A percentile compares a stretch with the other conserved stretches of the same genome.
Conservation (phyloP, 2,329 filamentous ascomycete species). For the Neopestalotiopsis rosae region DNA sequence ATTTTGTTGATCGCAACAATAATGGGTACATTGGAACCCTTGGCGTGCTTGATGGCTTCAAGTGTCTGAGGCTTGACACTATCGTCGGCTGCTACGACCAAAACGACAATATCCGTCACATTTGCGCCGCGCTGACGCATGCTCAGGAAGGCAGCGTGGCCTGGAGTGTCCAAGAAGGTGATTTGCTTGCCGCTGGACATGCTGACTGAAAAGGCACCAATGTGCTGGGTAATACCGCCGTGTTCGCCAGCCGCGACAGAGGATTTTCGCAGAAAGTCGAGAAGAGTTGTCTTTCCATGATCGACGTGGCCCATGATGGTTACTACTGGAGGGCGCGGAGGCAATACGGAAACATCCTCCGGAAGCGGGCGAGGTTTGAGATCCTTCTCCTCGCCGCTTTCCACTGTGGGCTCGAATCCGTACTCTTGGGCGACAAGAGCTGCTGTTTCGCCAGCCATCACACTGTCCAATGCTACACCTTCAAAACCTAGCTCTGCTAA, state of each 20-base stretch:
- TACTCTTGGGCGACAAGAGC: constrained; percentile 91
- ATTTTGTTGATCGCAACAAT: constrained; percentile 99
- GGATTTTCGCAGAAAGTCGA: constrained; percentile 92
- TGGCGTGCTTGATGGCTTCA: constrained; percentile 94
- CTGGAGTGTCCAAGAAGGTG: constrained; percentile 96
- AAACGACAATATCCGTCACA: constrained; percentile 94
- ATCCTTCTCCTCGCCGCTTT: constrained; percentile 70
- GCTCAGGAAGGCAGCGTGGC: constrained; percentile 91
- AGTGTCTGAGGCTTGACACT: constrained; percentile 97
- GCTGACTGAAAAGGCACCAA: constrained; percentile 92
- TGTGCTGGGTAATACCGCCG: constrained; percentile 97
- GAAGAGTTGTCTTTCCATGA: constrained; percentile 95
- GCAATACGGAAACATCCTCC: constrained; percentile 71
- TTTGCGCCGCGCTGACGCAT: constrained; percentile 97
- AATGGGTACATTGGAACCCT: constrained; percentile 85
- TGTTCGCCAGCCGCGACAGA: constrained; percentile 91
- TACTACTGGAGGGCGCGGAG: constrained; percentile 85
- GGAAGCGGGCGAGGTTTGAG: constrained; percentile 71
- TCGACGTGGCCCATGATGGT: constrained; percentile 99
- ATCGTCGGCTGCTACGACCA: constrained; percentile 96
- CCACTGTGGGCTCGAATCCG: constrained; percentile 84
- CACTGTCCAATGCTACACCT: constrained; percentile 78
- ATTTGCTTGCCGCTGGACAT: constrained; percentile 88
- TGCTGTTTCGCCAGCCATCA: constrained; percentile 90
- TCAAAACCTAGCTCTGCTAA: constrained; percentile 90